These are phyloP conservation scores for Tricholoma saponaceum DNA, from an alignment of 768 basidiomycete genomes.

Conservation along the genomic window DNA sequence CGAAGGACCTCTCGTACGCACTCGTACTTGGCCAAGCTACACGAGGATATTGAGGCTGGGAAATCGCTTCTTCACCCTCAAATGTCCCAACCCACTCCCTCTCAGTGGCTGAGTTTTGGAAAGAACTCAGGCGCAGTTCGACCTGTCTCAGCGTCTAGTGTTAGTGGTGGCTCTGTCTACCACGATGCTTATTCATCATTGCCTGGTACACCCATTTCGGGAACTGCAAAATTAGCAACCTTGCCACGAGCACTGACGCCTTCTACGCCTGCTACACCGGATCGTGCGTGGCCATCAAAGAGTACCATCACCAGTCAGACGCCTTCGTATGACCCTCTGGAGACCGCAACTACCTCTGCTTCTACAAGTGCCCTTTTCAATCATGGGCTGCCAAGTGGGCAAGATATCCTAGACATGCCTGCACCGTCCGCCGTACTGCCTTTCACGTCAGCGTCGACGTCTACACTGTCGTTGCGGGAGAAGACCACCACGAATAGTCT, in stretches of 20 bases:
- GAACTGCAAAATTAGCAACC: conserved; percentile 27
- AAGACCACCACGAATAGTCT: conserved; percentile 28
- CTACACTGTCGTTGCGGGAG: conserved; percentile 33
- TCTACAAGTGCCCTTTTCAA: conserved; percentile 8
- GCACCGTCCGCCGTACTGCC: conserved; percentile 54
- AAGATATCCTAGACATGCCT: conserved; percentile 53
- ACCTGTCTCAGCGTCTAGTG: conserved; percentile 57
- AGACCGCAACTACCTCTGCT: neutral
- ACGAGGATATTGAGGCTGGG: conserved; percentile 46
- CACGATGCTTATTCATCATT: conserved; percentile 57
- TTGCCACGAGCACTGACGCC: conserved; percentile 48
- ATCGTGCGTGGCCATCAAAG: conserved; percentile 4
- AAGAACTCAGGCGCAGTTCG: conserved; percentile 38
- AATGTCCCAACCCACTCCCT: conserved; percentile 19
- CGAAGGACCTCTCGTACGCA: conserved; percentile 16
- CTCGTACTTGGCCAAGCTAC: conserved; percentile 21
- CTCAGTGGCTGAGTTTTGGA: conserved; percentile 31
- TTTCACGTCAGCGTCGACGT: conserved; percentile 33
- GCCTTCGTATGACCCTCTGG: conserved; percentile 2
- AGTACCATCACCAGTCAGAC: conserved; percentile 4
- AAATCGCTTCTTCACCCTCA: conserved; percentile 30
- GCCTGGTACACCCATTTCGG: conserved; percentile 33
- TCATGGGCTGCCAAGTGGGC: conserved; percentile 11
- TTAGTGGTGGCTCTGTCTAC: conserved; percentile 54
- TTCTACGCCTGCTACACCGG: conserved; percentile 17